Evolutionary conservation across 495 filamentous ascomycete species (phyloP).

Genomic region (Lasiosphaeria miniovina): DNA sequence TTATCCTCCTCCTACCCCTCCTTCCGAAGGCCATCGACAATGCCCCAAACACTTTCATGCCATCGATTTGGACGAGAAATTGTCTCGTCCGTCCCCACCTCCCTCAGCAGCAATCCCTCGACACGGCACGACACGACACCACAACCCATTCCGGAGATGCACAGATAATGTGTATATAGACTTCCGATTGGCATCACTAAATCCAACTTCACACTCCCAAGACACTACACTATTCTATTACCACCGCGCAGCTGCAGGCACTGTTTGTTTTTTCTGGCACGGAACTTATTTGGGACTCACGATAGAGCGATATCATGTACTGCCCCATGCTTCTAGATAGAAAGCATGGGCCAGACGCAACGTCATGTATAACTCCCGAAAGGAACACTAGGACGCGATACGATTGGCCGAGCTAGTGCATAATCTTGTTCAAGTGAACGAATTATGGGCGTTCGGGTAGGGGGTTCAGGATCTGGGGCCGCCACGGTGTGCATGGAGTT

Average conservation of each 20-base stretch:
- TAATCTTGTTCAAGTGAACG: constrained; percentile 26
- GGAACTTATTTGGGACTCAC: constrained; percentile 20
- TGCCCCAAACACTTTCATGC: constrained; percentile 10
- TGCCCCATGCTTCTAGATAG: constrained; percentile 27
- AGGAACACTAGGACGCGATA: constrained; percentile 14
- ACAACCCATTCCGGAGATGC: constrained; percentile 26
- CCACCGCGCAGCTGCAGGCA: constrained; percentile 21
- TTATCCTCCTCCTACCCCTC: constrained; percentile 6
- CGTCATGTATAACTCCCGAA: constrained; percentile 31
- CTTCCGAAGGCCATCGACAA: constrained; percentile 12
- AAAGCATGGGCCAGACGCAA: constrained; percentile 25
- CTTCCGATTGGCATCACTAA: constrained; percentile 20
- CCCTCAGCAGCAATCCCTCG: constrained; percentile 20
- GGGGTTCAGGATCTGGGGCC: neutral
- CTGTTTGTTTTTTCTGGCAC: constrained; percentile 19
- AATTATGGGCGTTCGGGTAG: constrained; percentile 20
- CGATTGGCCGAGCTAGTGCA: constrained; percentile 15
- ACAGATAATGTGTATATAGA: constrained; percentile 37
- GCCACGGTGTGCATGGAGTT: constrained; percentile 16
- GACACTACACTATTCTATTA: constrained; percentile 27
- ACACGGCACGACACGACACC: constrained; percentile 28
- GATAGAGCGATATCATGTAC: constrained; percentile 34
- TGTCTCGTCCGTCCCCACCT: constrained; percentile 13
- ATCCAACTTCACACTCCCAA: constrained; percentile 27
- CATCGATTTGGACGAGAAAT: constrained; percentile 17